These are phyloP conservation scores for Phaeosphaeriaceae sp. DNA, from an alignment of 2,329 filamentous ascomycete species.

Conservation along the genomic window DNA sequence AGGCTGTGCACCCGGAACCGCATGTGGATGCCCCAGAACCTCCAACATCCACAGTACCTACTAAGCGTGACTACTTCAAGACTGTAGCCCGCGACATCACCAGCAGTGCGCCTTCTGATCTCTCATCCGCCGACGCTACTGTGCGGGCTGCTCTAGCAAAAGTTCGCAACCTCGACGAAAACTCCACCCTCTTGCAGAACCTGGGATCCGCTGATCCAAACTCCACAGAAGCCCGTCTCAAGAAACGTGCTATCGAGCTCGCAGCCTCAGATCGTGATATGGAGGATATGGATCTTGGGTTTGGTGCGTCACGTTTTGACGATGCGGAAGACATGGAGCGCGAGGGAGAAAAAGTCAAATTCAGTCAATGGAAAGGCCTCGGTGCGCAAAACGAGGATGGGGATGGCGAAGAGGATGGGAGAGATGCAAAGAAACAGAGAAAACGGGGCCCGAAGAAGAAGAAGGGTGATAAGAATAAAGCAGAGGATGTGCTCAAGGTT, in stretches of 20 bases:
- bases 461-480: constrained; percentile 80
- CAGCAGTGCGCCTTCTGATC: constrained; percentile 41
- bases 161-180: constrained; percentile 63
- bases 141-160: constrained; percentile 86
- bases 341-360: constrained; percentile 64
- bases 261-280: constrained; percentile 76
- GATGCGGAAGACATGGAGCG: constrained; percentile 84
- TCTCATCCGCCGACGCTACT: constrained; percentile 69
- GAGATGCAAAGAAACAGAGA: constrained; percentile 64
- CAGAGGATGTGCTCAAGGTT: constrained; percentile 78
- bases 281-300: constrained; percentile 92
- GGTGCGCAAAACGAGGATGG: constrained; percentile 60
- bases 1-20: constrained; percentile 4
- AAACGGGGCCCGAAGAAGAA: constrained; percentile 77
- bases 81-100: constrained; percentile 11
- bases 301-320: constrained; percentile 84
- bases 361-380: constrained; percentile 67
- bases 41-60: constrained; percentile 9
- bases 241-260: constrained; percentile 69
- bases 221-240: constrained; percentile 71
- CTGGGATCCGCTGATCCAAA: constrained; percentile 24
- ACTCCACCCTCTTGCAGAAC: constrained; percentile 52
- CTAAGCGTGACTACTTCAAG: constrained; percentile 32
- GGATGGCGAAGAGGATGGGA: constrained; percentile 52
- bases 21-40: constrained; percentile 8